Evolutionary conservation across 768 basidiomycete species (phyloP), one percentile per base, ranked within the genome.

Genomic region (Suillus spraguei): DNA sequence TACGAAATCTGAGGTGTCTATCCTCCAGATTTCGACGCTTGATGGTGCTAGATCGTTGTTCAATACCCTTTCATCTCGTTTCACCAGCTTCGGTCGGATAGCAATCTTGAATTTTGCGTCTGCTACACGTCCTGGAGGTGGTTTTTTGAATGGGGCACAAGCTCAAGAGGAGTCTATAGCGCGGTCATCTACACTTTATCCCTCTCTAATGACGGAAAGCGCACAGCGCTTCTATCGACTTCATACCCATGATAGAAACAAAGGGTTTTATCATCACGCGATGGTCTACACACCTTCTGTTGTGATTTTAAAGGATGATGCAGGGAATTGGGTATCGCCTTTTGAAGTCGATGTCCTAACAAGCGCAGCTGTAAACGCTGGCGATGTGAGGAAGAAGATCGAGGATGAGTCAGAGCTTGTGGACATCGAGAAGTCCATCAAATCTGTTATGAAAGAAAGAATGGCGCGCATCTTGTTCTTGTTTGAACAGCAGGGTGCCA

Each of bases 121-220:
- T 1, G 90, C 91, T 4, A 88, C 83, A 59, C 85, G 85, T 42
- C 87, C 89, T 1, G 91, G 91, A 2, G 91, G 92, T 4, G 92
- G 92, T 7, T 92, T 94, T 74, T 80, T 84, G 63, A 80, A 74
- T 61, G 92, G 91, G 17, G 85, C 89, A 0, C 85, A 87, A 63
- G 91, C 92, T 2, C 91, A 94, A 68, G 92, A 94, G 72, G 91
- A 94, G 72, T 87, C 87, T 42, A 83, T 94, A 68, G 90, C 91
- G 13, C 86, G 91, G 47, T 85, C 90, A 5, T 91, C 90, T 13
- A 89, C 87, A 6, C 76, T 94, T 7, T 90, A 87, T 66, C 77
- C 82, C 1, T 82, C 87, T 10, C 86, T 93, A 61, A 80, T 81
- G 69, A 84, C 87, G 11, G 71, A 74, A 17, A 79, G 78, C 6